Conservation (phyloP, 2,329 filamentous ascomycete species). For the Epichloe glyceriae region DNA sequence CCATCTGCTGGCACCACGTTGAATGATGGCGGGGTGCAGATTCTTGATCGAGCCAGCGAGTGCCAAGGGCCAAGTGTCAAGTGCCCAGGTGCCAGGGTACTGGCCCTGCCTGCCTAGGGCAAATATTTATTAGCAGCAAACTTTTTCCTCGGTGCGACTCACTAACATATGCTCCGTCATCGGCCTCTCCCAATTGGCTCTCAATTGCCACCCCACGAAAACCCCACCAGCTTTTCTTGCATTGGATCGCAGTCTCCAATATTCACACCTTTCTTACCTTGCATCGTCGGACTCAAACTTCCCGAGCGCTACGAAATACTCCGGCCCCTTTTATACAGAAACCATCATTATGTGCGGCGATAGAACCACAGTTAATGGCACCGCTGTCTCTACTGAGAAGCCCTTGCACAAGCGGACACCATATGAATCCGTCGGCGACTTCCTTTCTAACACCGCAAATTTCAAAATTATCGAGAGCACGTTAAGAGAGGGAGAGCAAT, state of each 20-base stretch:
- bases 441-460: slow-evolving; percentile 8
- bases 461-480: slow-evolving; percentile 9
- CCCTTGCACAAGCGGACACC: slow-evolving; percentile 2
- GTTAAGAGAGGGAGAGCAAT: slow-evolving; percentile 61
- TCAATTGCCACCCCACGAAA: not conserved
- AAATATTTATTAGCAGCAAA: not conserved
- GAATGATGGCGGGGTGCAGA: not conserved
- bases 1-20: too few species aligned
- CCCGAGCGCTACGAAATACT: too few species aligned
- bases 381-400: not conserved
- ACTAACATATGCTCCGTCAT: not conserved
- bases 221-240: not conserved
- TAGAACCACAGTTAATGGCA: not conserved
- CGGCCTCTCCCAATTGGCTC: not conserved
- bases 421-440: slow-evolving; percentile 8
- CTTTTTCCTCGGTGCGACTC: not conserved
- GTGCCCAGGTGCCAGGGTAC: not conserved
- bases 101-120: not conserved
- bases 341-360: slow-evolving; percentile 2
- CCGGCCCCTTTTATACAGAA: not conserved
- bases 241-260: not conserved
- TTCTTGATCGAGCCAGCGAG: not conserved
- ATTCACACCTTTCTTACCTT: not conserved
- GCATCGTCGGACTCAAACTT: not conserved
- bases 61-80: not conserved